Base-by-base conservation (phyloP, 2,329 filamentous ascomycete genomes). In the Magnaporthiopsis incrustans region DNA sequence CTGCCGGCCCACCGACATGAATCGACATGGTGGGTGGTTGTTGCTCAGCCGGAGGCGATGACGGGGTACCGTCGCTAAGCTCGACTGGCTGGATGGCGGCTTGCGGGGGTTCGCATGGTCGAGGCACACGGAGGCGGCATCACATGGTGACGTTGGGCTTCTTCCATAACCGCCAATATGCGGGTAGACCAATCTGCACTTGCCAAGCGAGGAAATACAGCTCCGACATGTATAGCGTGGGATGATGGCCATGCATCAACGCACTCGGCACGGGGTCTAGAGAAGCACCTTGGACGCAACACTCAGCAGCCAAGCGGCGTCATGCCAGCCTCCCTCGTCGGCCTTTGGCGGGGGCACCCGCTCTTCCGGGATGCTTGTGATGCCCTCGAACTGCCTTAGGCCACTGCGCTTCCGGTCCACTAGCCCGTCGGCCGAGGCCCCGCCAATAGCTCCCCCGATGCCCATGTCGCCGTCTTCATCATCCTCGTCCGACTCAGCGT, bases 231-330 rank as follows among this genome's bases (percentile, higher is more conserved):
- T 53, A 53, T 22, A 53, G 44, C 3, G 44, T 53, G 22, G 22
- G 44, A 53, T n/a, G 44, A 25, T 22, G 14, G n/a, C 44, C 44
- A 53, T 53, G 44, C 44, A 25, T 25, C 44, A 25, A 3, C 6
- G 38, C 7, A 22, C 3, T 53, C n/a, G 44, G 44, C 22, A 53
- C n/a, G 15, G n/a, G n/a, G 44, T 53, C 59, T 74, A 86, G 67
- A 87, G 78, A 68, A 87, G 76, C 59, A 87, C 82, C 70, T 85
- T 87, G 32, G 82, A 81, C 14, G 86, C 87, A 67, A 89, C 85
- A 67, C 81, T 87, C 64, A 89, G 74, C 60, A 90, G 73, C 87
- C 87, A 90, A 22, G 85, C 85, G 32, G 86, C 87, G 73, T 89
- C 87, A 65, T 84, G 81, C 87, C 86, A 89, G 11, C 82, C 82